phyloP scores from a whole-genome alignment of 1,284 basidiomycete species.

The Ustilago loliicola region DNA sequence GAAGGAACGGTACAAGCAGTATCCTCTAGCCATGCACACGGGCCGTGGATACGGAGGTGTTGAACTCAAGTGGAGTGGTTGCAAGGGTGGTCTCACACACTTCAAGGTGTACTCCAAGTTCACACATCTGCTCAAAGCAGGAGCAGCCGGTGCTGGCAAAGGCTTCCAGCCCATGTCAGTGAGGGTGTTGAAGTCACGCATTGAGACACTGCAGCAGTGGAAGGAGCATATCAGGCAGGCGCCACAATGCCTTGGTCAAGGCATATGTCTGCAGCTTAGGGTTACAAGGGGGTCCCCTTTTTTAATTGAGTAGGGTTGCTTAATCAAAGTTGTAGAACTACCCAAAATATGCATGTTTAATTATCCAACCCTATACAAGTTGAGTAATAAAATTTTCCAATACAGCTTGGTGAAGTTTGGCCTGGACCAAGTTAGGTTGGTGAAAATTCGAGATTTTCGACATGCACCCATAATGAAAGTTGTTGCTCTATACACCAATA shows the following conservation, averaged over 20 bases:
- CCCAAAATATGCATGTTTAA: no score
- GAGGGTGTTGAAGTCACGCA: neutral
- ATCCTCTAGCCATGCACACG: neutral
- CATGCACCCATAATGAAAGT: no score
- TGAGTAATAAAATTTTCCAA: no score
- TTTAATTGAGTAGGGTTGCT: no score
- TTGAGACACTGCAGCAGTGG: neutral
- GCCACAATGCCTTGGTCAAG: neutral
- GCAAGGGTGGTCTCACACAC: neutral
- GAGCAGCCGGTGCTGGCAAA: slow-evolving; percentile 12
- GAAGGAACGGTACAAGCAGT: slow-evolving; percentile 17
- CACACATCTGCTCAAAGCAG: slow-evolving; percentile 14
- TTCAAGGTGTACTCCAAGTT: slow-evolving; percentile 15
- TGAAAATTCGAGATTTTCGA: no score
- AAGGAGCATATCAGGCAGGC: neutral
- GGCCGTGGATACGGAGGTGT: slow-evolving; percentile 7
- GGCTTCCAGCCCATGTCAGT: slow-evolving; percentile 5
- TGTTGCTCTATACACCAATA: no score
- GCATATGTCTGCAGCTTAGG: neutral
- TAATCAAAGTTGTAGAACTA: no score
- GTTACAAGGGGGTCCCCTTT: no score
- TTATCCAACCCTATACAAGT: no score
- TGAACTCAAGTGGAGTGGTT: neutral
- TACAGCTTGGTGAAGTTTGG: no score
- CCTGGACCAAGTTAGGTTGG: no score